Evolutionary conservation across 352 stramenopile species (phyloP).

Genomic region (Globisporangium abappressorium): DNA sequence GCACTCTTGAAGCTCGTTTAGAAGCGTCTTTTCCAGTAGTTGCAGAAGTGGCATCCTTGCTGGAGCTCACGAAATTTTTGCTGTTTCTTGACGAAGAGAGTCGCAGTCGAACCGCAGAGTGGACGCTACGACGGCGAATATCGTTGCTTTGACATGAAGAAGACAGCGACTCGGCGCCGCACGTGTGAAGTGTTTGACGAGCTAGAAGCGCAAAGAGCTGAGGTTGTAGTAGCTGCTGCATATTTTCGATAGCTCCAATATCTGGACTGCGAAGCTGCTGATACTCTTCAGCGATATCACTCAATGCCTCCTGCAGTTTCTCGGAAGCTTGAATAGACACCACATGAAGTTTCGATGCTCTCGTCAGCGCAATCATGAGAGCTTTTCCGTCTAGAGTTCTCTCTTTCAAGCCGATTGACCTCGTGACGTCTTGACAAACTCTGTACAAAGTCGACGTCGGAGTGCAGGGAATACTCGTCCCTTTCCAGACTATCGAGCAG

Average conservation of each 20-base stretch:
- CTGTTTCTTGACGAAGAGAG: neutral
- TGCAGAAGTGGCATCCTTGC: neutral
- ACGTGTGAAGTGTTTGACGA: slow-evolving; percentile 37
- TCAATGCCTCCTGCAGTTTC: slow-evolving; percentile 22
- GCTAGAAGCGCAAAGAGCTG: slow-evolving; percentile 36
- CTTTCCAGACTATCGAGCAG: slow-evolving; percentile 42
- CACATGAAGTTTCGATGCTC: slow-evolving; percentile 20
- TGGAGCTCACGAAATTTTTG: neutral
- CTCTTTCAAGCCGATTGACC: slow-evolving; percentile 44
- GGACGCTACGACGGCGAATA: slow-evolving; percentile 45
- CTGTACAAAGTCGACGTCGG: slow-evolving; percentile 24
- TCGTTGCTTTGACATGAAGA: slow-evolving; percentile 20
- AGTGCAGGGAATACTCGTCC: slow-evolving; percentile 26
- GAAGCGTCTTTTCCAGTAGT: neutral
- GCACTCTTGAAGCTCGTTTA: slow-evolving; percentile 6
- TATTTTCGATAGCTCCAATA: slow-evolving; percentile 33
- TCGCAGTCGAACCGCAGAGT: slow-evolving; percentile 63
- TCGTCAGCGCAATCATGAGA: slow-evolving; percentile 35
- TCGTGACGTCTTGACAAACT: slow-evolving; percentile 34
- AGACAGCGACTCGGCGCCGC: slow-evolving; percentile 25
- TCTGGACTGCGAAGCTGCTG: slow-evolving; percentile 38
- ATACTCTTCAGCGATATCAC: slow-evolving; percentile 31
- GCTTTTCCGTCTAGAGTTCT: slow-evolving; percentile 38
- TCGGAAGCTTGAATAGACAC: slow-evolving; percentile 22
- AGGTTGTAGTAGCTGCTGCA: slow-evolving; percentile 40